Conservation (phyloP, 176 grass and related monocot species). For the Chloris gayana region DNA sequence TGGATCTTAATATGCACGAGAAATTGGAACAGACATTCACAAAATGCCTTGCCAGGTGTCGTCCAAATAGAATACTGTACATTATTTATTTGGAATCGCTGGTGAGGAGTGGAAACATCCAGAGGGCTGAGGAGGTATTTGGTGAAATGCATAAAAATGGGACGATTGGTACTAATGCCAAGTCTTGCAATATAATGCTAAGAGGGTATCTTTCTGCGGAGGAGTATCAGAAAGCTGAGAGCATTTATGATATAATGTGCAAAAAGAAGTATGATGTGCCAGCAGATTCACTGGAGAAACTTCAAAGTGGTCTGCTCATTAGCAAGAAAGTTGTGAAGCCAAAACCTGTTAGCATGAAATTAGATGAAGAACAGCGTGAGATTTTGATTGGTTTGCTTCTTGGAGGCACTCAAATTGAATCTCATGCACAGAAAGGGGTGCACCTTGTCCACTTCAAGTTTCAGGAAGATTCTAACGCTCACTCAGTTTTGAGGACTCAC, state of each 20-base stretch:
- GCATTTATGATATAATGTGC: slow-evolving; percentile 81
- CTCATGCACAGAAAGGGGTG: slow-evolving; percentile 56
- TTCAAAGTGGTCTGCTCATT: slow-evolving; percentile 62
- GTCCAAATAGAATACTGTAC: slow-evolving; percentile 78
- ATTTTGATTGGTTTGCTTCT: slow-evolving; percentile 95
- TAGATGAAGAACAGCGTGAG: slow-evolving; percentile 86
- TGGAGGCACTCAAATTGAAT: slow-evolving; percentile 75
- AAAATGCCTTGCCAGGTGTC: slow-evolving; percentile 69
- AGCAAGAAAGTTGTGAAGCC: slow-evolving; percentile 68
- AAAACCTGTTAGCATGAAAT: slow-evolving; percentile 73
- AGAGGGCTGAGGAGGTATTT: slow-evolving; percentile 80
- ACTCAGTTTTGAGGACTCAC: slow-evolving; percentile 72
- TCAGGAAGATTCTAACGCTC: slow-evolving; percentile 59
- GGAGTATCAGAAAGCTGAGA: slow-evolving; percentile 80
- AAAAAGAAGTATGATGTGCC: slow-evolving; percentile 84
- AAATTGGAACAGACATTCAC: slow-evolving; percentile 67
- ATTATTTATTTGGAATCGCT: slow-evolving; percentile 84
- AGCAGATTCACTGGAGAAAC: slow-evolving; percentile 63
- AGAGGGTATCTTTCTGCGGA: slow-evolving; percentile 69
- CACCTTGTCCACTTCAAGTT: slow-evolving; percentile 76
- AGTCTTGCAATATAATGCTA: slow-evolving; percentile 83
- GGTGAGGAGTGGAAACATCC: slow-evolving; percentile 57
- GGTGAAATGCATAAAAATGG: slow-evolving; percentile 80
- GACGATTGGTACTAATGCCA: slow-evolving; percentile 80
- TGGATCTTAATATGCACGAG: slow-evolving; percentile 83